phyloP scores from a whole-genome alignment of 163 green algal species.

The Coccomyxa subellipsoidea region DNA sequence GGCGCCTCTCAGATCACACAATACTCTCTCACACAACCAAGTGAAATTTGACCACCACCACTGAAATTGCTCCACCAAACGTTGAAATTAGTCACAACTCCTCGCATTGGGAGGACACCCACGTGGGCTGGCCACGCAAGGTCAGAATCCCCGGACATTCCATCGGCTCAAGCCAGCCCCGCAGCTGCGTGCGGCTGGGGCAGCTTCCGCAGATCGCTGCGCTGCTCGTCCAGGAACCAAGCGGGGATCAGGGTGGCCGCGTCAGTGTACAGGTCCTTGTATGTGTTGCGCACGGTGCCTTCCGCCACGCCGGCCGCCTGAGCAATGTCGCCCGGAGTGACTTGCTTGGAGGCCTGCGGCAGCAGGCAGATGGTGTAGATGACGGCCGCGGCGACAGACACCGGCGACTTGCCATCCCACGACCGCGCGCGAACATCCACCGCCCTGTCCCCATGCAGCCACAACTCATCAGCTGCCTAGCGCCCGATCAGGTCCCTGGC shows the following conservation, averaged over 20 bases:
- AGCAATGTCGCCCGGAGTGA: constrained; percentile 40
- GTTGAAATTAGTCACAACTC: too few relatives aligned
- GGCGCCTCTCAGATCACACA: not conserved
- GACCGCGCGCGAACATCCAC: constrained; percentile 25
- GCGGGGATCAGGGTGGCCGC: constrained; percentile 16
- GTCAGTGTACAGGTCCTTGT: constrained; percentile 48
- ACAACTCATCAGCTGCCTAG: not conserved
- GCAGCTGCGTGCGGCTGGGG: not conserved
- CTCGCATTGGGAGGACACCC: too few relatives aligned
- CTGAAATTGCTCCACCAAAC: too few relatives aligned
- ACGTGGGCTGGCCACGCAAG: too few relatives aligned
- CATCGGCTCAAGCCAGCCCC: not conserved
- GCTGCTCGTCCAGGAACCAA: not conserved
- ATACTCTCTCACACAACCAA: not conserved
- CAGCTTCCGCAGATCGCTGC: not conserved
- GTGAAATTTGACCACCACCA: too few relatives aligned
- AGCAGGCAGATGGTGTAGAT: constrained; percentile 67
- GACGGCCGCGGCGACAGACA: constrained; percentile 72
- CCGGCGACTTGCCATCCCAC: constrained; percentile 74
- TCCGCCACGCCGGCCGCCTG: constrained; percentile 54
- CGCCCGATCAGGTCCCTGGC: not conserved
- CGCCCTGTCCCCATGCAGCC: not conserved
- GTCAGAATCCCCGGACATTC: too few relatives aligned
- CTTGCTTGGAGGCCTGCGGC: constrained; percentile 24
- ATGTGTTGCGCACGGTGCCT: constrained; percentile 58